Evolutionary conservation across 1,284 basidiomycete species (phyloP), one percentile per base, ranked within the genome.

Genomic region (Rhodofomes roseus): DNA sequence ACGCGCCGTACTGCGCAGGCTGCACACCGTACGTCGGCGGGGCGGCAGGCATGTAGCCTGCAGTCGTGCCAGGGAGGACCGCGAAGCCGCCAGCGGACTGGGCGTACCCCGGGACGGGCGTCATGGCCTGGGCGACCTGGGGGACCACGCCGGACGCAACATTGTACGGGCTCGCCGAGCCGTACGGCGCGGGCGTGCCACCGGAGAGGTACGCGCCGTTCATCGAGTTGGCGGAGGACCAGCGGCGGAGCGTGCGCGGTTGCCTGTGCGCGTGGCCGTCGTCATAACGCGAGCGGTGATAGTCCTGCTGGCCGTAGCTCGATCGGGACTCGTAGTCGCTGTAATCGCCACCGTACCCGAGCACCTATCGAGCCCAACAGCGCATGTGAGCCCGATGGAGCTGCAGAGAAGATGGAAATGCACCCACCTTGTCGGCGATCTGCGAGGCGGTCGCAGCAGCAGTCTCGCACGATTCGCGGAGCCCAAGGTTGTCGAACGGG

Each of bases 371-470:
- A 14, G 18, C 12, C 12, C 46, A 29, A 16, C 14, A 12, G 25
- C 12, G 41, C 25, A 48, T 29, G 25, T 29, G 7, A 48, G 46
- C 46, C 23, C 22, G 25, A 4, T 48, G 25, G 46, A 48, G 14
- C 22, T 34, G 11, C 11, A 34, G 16, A 18, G 25, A 18, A 23
- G 23, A 48, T 16, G 12, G 12, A 12, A 23, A 25, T 12, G 25
- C 25, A 23, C 9, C 18, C 31, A 59, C 60, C 23, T 39, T 31
- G 23, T 50, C 18, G 27, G 46, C 58, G 20, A 62, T 40, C 9
- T 46, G 51, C 37, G 51, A 39, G 12, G 58, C 61, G 2, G 61
- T 62, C n/a, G 54, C 37, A 3, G 58, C 61, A n/a, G 61, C 61
- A 11, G 43, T 27, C 39, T 60, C 61, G 9, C 51, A 43, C 22